A percentile compares a stretch with the other conserved stretches of the same genome.
Conservation (phyloP, 331 rosid genomes). For the Ulmus americana region DNA sequence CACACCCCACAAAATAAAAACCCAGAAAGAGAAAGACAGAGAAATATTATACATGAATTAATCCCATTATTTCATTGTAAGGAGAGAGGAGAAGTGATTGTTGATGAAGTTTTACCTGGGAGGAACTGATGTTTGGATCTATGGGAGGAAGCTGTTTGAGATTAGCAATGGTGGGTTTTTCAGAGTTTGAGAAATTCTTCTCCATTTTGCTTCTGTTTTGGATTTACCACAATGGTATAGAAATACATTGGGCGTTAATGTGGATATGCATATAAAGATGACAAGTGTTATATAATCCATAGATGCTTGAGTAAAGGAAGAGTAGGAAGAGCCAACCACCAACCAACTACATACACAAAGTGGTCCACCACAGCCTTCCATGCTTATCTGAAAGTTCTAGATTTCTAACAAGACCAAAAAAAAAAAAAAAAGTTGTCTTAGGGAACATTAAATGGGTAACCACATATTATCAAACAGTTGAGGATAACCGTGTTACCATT, state of each 20-base stretch:
- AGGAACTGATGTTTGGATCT: slow-evolving; percentile 19
- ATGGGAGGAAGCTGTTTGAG: slow-evolving; percentile 30
- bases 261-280: neutral
- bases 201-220: slow-evolving; percentile 10
- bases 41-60: too few relatives aligned
- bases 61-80: too few relatives aligned
- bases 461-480: too few relatives aligned
- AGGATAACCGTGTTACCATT: too few relatives aligned
- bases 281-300: neutral
- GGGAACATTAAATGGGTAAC: too few relatives aligned
- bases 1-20: neutral
- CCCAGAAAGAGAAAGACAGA: neutral
- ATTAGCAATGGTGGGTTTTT: slow-evolving; percentile 3
- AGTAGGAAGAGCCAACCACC: neutral
- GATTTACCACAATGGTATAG: neutral
- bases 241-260: neutral
- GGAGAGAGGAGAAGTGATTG: slow-evolving; percentile 12
- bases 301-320: neutral
- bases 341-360: neutral
- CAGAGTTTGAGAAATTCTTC: neutral
- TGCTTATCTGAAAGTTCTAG: too few relatives aligned
- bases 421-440: too few relatives aligned
- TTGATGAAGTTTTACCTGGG: slow-evolving; percentile 31
- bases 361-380: too few relatives aligned
- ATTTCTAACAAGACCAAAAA: too few relatives aligned